Base-by-base conservation (phyloP, 1,284 basidiomycete species). In the Agaricales sp. region DNA sequence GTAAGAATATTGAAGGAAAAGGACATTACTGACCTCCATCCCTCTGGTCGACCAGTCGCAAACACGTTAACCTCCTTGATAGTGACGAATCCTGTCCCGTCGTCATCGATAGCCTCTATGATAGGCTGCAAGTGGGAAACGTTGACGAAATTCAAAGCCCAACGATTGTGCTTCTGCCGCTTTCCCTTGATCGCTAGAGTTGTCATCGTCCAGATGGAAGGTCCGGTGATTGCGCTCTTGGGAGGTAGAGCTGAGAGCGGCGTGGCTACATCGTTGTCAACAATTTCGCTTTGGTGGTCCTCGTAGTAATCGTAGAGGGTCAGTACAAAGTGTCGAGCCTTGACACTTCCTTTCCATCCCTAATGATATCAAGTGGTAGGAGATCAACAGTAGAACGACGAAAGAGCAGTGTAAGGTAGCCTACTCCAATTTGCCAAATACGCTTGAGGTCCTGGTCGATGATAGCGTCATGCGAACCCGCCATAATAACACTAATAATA, bases 81-180 rank as follows among this genome's bases (percentile, higher is more conserved):
- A 8, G 68, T 73, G 37, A 71, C 62, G 49, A 67, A 74, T 0
- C 73, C 71, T 0, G 70, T 71, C 0, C 68, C 71, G 48, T 75
- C 74, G 45, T 75, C 71, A 49, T 75, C 73, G 26, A 75, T 67
- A 0, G 73, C 71, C 53, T 77, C 72, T 14, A 65, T 53, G 49
- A 74, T 70, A 2, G 69, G 63, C 48, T 72, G 72, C 11, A 73
- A 59, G 35, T 68, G 67, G 13, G 63, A 61, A 4, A 69, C 60
- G 49, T 66, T 70, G 54, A 75, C 67, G 52, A 69, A 70, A 13
- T 65, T 60, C 21, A 74, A 56, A 0, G 73, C 67, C 73, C 73
- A 75, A 45, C 55, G 52, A 46, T 6, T 18, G 16, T 41, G 39
- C 8, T 18, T 18, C 8, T 8, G 1, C 55, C 54, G 50, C 70